These are phyloP conservation scores for Myxozyma geophila DNA, from an alignment of 805 yeast species.

Conservation along the genomic window DNA sequence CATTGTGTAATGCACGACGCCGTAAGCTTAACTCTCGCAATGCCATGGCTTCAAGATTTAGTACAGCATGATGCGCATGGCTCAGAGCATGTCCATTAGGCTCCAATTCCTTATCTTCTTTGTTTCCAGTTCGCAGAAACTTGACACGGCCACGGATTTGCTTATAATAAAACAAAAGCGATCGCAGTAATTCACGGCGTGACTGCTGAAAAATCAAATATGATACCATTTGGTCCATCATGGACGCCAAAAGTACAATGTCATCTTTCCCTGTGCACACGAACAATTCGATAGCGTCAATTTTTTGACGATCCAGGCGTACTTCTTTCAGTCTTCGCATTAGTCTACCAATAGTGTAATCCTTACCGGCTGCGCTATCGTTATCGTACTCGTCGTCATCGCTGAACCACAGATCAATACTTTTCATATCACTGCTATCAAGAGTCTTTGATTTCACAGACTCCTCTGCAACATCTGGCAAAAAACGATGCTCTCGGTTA, in stretches of 20 bases:
- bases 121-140: neutral
- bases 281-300: slow-evolving; percentile 29
- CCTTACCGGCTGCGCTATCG: neutral
- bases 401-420: slow-evolving; percentile 1
- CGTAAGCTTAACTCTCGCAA: slow-evolving; percentile 12
- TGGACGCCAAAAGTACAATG: slow-evolving; percentile 22
- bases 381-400: slow-evolving; percentile 14
- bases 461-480: slow-evolving; percentile 1
- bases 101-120: neutral
- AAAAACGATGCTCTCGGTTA: neutral
- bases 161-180: slow-evolving; percentile 24
- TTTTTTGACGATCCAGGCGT: slow-evolving; percentile 36
- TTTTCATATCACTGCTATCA: neutral
- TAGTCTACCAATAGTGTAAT: slow-evolving; percentile 15
- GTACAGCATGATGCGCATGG: slow-evolving; percentile 27
- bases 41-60: slow-evolving; percentile 12
- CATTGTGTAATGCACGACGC: slow-evolving; percentile 26
- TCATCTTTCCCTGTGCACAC: slow-evolving; percentile 29
- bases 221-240: slow-evolving; percentile 30
- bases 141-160: slow-evolving; percentile 15
- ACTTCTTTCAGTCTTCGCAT: slow-evolving; percentile 20
- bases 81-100: slow-evolving; percentile 6
- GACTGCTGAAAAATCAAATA: slow-evolving; percentile 33
- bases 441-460: neutral
- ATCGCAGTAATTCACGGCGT: slow-evolving; percentile 33